Evolutionary conservation across 2,329 filamentous ascomycete genomes (phyloP).

Genomic region (Aspergillus pseudotamarii): DNA sequence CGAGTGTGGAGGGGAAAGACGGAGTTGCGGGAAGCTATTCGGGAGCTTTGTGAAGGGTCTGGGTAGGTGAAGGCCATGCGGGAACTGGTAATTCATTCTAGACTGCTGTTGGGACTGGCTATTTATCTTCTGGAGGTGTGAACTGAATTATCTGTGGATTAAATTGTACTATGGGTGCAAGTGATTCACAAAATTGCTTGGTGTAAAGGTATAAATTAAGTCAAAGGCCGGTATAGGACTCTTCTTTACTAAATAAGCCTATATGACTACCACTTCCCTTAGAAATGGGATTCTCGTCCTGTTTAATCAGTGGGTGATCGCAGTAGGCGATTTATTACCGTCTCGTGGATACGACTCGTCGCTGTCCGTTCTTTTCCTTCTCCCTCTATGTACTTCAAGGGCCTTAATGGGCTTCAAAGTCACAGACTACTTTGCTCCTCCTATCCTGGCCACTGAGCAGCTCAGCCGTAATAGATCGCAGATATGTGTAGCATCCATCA

Average conservation of each 20-base stretch:
- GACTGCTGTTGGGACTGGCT: not conserved
- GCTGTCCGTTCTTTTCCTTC: too few species aligned
- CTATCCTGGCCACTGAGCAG: too few species aligned
- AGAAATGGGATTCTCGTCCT: not conserved
- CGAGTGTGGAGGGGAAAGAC: conserved; percentile 4
- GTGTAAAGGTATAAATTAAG: not conserved
- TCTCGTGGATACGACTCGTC: too few species aligned
- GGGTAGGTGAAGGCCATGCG: not conserved
- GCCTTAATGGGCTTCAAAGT: too few species aligned
- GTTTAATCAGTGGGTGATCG: not conserved
- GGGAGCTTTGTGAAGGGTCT: not conserved
- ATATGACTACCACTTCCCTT: not conserved
- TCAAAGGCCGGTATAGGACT: not conserved
- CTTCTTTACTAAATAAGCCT: not conserved
- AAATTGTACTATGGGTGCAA: not conserved
- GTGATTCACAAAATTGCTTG: not conserved
- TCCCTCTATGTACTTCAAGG: too few species aligned
- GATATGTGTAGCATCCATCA: too few species aligned
- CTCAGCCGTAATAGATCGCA: too few species aligned
- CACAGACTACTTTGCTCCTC: too few species aligned
- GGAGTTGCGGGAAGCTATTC: conserved; percentile 6
- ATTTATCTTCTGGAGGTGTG: not conserved
- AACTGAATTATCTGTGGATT: not conserved
- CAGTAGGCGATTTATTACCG: too few species aligned
- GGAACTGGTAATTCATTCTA: not conserved